A percentile compares a stretch with the other conserved stretches of the same genome.
phyloP scores from a whole-genome alignment of 2,329 filamentous ascomycete species.

The Neopestalotiopsis rosae region DNA sequence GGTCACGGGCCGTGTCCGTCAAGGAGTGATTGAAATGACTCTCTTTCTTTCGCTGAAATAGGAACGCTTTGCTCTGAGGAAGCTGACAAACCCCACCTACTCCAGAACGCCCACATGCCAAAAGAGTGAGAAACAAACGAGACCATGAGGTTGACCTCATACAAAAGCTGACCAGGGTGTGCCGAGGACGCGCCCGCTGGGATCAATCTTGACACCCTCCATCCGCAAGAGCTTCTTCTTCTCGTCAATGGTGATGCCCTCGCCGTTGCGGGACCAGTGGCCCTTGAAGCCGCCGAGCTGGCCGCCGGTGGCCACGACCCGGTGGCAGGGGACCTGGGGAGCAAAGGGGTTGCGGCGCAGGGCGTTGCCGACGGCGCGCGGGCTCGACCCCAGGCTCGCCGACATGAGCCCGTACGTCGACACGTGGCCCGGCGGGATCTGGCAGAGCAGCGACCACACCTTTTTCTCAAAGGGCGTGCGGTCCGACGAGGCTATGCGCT shows the following conservation, averaged over 20 bases:
- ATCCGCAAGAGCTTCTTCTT: slow-evolving; percentile 65
- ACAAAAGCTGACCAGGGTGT: slow-evolving; percentile 54
- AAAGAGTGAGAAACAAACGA: background rate
- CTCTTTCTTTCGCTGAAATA: too few species aligned
- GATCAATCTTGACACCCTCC: slow-evolving; percentile 71
- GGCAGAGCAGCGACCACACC: slow-evolving; percentile 75
- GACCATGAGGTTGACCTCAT: slow-evolving; percentile 22
- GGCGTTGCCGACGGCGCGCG: slow-evolving; percentile 43
- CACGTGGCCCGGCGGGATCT: slow-evolving; percentile 76
- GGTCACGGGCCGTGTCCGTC: too few species aligned
- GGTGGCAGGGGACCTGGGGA: slow-evolving; percentile 80
- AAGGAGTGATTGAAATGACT: too few species aligned
- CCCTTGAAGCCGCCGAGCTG: slow-evolving; percentile 76
- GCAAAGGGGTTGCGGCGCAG: slow-evolving; percentile 83
- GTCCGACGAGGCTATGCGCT: slow-evolving; percentile 48
- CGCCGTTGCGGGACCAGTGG: slow-evolving; percentile 64
- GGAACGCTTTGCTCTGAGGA: background rate
- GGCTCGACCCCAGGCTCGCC: slow-evolving; percentile 45
- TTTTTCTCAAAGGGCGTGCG: slow-evolving; percentile 63
- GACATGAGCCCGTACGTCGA: slow-evolving; percentile 81
- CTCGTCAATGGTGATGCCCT: slow-evolving; percentile 66
- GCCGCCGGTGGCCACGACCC: slow-evolving; percentile 76
- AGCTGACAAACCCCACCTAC: background rate
- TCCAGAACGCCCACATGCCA: background rate
- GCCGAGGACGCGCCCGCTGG: slow-evolving; percentile 62